phyloP scores from a whole-genome alignment of 2,329 filamentous ascomycete genomes.

The Pyricularia grisea region DNA sequence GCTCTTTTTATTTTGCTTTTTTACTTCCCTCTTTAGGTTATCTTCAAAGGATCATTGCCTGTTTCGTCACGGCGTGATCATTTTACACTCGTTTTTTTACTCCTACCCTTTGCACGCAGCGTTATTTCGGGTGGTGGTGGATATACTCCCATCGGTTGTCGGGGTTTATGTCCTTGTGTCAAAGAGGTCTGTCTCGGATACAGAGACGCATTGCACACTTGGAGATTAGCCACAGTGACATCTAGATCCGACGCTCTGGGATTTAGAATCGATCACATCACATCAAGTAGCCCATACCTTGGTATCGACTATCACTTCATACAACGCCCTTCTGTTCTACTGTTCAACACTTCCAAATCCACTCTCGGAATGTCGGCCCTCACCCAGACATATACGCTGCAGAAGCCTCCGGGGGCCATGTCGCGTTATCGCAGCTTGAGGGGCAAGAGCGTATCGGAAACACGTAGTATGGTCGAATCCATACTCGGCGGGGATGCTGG shows the following conservation, averaged over 20 bases:
- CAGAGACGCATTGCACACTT: too few relatives aligned
- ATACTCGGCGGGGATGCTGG: conserved; percentile 7
- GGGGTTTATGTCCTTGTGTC: too few relatives aligned
- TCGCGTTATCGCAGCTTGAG: conserved; percentile 24
- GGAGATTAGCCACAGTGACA: neutral
- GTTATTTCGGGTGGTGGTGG: neutral
- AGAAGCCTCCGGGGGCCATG: conserved; percentile 14
- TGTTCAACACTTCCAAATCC: neutral
- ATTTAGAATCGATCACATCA: neutral
- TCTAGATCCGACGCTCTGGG: neutral
- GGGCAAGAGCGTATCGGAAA: conserved; percentile 19
- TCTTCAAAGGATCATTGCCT: neutral
- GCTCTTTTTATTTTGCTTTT: neutral
- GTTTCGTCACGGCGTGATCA: neutral
- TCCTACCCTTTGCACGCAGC: neutral
- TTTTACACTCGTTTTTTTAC: neutral
- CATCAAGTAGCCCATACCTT: neutral
- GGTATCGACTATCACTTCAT: neutral
- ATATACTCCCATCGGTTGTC: too few relatives aligned
- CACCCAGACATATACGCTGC: conserved; percentile 7
- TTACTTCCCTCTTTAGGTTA: neutral
- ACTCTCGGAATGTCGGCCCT: conserved; percentile 10
- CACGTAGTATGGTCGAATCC: conserved; percentile 12
- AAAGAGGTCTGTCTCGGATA: too few relatives aligned
- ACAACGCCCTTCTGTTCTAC: neutral